phyloP scores from a whole-genome alignment of 352 stramenopile genomes.

The Globisporangium takayamanum region DNA sequence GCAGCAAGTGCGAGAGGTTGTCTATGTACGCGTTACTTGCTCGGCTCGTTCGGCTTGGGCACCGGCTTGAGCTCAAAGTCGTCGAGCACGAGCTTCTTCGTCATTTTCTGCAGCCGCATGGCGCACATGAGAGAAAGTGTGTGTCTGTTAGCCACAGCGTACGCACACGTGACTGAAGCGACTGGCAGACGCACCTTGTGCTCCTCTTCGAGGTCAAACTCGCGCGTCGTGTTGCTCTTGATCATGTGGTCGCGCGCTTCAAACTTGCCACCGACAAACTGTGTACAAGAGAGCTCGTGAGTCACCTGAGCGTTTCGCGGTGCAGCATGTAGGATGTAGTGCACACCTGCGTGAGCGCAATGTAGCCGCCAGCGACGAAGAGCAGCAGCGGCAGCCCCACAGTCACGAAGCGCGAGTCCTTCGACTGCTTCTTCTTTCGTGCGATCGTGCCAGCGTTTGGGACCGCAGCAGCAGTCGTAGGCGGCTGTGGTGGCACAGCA shows the following conservation, averaged over 20 bases:
- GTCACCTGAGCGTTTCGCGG: not conserved
- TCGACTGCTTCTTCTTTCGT: slow-evolving; percentile 41
- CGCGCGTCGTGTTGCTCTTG: slow-evolving; percentile 76
- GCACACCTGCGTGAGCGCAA: slow-evolving; percentile 63
- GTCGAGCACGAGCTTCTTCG: slow-evolving; percentile 70
- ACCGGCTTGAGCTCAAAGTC: slow-evolving; percentile 86
- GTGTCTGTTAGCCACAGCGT: not conserved
- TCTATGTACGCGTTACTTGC: slow-evolving; percentile 2
- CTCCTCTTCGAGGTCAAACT: slow-evolving; percentile 83
- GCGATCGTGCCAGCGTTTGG: slow-evolving; percentile 1
- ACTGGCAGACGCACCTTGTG: slow-evolving; percentile 49
- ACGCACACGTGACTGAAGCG: not conserved
- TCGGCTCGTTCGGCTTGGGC: slow-evolving; percentile 40
- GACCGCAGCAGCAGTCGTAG: not conserved
- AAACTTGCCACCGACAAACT: slow-evolving; percentile 83
- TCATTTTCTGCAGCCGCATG: slow-evolving; percentile 64
- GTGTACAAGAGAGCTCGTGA: not conserved
- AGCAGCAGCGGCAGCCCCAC: slow-evolving; percentile 74
- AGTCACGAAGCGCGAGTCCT: slow-evolving; percentile 52
- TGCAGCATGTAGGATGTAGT: not conserved
- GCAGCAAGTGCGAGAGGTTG: no score
- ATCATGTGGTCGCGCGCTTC: slow-evolving; percentile 73
- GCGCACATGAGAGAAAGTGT: not conserved
- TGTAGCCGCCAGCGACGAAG: slow-evolving; percentile 76
- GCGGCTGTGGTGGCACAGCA: not conserved